phyloP scores from a whole-genome alignment of 2,329 filamentous ascomycete genomes.

The Xylariales sp. region DNA sequence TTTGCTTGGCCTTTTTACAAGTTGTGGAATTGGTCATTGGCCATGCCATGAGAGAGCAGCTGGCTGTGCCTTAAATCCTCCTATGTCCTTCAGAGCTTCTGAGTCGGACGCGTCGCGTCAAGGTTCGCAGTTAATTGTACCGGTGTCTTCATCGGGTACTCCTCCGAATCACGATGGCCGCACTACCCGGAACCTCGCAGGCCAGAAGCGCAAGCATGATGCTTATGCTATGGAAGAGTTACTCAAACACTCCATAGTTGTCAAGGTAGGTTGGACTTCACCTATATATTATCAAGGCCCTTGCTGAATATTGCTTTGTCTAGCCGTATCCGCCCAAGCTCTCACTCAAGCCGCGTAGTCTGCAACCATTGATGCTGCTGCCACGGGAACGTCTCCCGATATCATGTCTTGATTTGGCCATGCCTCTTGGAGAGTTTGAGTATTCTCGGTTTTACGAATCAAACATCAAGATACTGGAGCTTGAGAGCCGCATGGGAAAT shows the following conservation, averaged over 20 bases:
- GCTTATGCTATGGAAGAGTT: constrained; percentile 45
- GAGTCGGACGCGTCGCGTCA: constrained; percentile 44
- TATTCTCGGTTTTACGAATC: constrained; percentile 56
- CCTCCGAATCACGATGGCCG: constrained; percentile 30
- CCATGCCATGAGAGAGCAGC: constrained; percentile 19
- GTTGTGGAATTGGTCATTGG: no score
- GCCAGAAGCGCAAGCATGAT: constrained; percentile 30
- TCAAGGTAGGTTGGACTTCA: constrained; percentile 38
- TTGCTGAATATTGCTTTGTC: constrained; percentile 13
- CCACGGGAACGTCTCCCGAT: constrained; percentile 56
- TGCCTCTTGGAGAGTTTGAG: constrained; percentile 45
- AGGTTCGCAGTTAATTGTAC: constrained; percentile 26
- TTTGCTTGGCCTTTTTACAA: no score
- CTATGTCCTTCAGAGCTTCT: constrained; percentile 20
- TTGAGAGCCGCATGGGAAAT: constrained; percentile 54
- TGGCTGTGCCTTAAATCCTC: constrained; percentile 10
- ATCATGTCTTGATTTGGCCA: constrained; percentile 55
- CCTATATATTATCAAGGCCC: background rate
- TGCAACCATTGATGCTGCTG: constrained; percentile 59
- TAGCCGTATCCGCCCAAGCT: constrained; percentile 54
- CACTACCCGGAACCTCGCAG: constrained; percentile 16
- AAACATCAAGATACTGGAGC: constrained; percentile 58
- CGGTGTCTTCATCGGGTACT: constrained; percentile 29
- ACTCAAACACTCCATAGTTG: constrained; percentile 44
- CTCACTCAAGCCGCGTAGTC: constrained; percentile 46